Percentiles rank a stretch among this genome's conserved stretches.
phyloP scores from a whole-genome alignment of 2,329 filamentous ascomycete species.

The Aspergillus sp. region DNA sequence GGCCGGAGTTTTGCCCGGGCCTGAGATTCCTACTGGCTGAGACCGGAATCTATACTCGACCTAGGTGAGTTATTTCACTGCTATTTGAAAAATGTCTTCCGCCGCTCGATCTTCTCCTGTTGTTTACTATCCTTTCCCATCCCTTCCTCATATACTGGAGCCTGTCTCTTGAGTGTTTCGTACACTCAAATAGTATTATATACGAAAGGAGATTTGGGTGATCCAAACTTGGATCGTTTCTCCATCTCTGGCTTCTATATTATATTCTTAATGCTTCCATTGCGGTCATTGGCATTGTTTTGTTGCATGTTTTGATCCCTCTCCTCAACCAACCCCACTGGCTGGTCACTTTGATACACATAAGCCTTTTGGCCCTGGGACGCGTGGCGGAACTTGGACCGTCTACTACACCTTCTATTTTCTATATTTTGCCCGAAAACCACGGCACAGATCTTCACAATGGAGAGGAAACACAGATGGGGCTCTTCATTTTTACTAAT shows the following conservation, averaged over 20 bases:
- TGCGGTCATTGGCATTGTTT: background rate
- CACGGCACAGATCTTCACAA: constrained; percentile 11
- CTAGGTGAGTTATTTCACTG: constrained; percentile 16
- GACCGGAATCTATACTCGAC: constrained; percentile 19
- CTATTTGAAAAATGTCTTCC: constrained; percentile 12
- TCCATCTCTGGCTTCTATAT: background rate
- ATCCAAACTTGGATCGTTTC: background rate
- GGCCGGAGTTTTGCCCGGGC: constrained; percentile 14
- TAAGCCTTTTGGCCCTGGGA: background rate
- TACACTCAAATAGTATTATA: background rate
- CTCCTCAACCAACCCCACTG: background rate
- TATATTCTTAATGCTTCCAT: background rate
- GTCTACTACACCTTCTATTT: background rate
- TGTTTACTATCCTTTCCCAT: background rate
- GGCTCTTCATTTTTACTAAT: constrained; percentile 36
- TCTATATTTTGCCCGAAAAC: background rate
- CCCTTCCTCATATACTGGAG: background rate
- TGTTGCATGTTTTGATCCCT: background rate
- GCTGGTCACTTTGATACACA: background rate
- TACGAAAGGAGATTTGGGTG: background rate
- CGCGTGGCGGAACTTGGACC: background rate
- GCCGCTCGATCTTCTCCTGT: background rate
- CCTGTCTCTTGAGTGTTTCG: background rate
- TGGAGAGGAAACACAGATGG: constrained; percentile 26
- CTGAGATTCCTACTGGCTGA: constrained; percentile 18